Conservation (phyloP, 441 rosid genomes). For the Cnidoscolus chayamansa region DNA sequence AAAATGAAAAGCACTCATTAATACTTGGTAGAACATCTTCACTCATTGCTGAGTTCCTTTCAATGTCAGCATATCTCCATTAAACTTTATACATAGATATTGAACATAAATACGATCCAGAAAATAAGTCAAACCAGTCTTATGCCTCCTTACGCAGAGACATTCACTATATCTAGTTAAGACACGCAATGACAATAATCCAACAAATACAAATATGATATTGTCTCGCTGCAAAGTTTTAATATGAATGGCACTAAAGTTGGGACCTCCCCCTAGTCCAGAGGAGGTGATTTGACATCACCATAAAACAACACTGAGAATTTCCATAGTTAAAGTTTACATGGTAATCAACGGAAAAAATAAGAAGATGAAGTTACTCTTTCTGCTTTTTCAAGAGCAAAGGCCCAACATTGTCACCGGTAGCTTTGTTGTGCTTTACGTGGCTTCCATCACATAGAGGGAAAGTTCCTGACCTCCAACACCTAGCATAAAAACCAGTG, state of each 20-base stretch:
- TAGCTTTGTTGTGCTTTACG: conserved; percentile 89
- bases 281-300: no score
- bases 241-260: no score
- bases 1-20: background rate
- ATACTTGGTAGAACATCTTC: background rate
- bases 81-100: background rate
- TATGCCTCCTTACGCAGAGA: no score
- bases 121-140: no score
- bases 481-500: conserved; percentile 35
- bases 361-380: background rate
- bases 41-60: no score
- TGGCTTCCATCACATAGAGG: conserved; percentile 88
- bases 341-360: background rate
- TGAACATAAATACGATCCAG: background rate
- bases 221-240: background rate
- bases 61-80: background rate
- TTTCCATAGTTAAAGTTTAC: background rate
- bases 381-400: conserved; percentile 71
- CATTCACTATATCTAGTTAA: no score
- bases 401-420: conserved; percentile 95
- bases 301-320: no score
- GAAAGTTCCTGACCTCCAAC: conserved; percentile 89
- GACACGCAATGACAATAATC: background rate
- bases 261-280: no score
- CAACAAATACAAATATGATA: background rate